Percentiles rank a stretch among this genome's conserved stretches.
Conservation (phyloP, 1,284 basidiomycete species). For the Mycosarcoma maydis region DNA sequence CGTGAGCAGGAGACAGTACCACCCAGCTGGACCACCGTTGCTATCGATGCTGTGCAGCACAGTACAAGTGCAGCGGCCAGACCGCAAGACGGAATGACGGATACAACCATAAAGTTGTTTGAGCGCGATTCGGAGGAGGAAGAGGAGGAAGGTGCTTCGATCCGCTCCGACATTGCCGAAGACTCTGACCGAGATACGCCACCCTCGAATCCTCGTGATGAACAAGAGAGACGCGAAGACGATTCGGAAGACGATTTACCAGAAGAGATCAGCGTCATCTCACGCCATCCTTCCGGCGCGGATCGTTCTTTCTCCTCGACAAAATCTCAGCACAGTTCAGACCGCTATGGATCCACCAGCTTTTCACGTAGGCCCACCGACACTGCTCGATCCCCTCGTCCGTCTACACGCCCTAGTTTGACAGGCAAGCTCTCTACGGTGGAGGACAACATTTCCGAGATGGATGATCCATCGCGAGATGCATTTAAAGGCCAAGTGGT, state of each 20-base stretch:
- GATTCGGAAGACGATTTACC: conserved; percentile 20
- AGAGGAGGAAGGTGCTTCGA: not conserved
- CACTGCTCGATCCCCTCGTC: not conserved
- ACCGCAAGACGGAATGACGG: conserved; percentile 13
- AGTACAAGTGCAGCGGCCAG: not conserved
- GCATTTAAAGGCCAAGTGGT: conserved; percentile 30
- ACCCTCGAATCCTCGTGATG: no score
- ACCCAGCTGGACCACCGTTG: conserved; percentile 25
- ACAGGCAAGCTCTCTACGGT: conserved; percentile 36
- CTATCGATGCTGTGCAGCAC: conserved; percentile 21
- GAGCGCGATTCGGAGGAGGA: conserved; percentile 15
- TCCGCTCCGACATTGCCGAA: not conserved
- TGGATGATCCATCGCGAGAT: conserved; percentile 34
- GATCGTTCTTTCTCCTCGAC: not conserved
- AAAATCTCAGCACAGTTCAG: conserved; percentile 1
- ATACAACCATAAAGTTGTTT: conserved; percentile 24
- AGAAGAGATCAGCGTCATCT: conserved; percentile 25
- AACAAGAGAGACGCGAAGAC: conserved; percentile 8
- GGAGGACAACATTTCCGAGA: conserved; percentile 34
- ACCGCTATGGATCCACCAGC: conserved; percentile 25
- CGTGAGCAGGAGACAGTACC: not conserved
- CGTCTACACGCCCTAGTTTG: conserved; percentile 12
- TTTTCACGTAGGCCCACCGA: conserved; percentile 11
- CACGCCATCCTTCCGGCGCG: not conserved
- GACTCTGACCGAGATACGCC: conserved; percentile 1